phyloP scores from a whole-genome alignment of 208 protist species.

The Crithidia thermophila region DNA sequence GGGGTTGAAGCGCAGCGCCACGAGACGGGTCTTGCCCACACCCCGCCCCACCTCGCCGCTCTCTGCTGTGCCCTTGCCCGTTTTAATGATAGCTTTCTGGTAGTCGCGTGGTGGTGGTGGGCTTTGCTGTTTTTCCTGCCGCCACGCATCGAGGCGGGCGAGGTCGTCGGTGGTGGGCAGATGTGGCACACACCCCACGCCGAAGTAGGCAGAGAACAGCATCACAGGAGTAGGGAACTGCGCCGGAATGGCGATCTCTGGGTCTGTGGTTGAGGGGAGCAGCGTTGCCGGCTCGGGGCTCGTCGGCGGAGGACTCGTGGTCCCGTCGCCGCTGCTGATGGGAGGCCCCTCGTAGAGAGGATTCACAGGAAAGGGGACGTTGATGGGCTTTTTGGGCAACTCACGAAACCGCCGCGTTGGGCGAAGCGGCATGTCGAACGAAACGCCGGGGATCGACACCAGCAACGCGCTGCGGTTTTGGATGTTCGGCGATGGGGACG shows the following conservation, averaged over 20 bases:
- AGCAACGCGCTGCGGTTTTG: conserved; percentile 14
- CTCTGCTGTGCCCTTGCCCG: not conserved
- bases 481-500: conserved; percentile 8
- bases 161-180: conserved; percentile 38
- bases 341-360: conserved; percentile 45
- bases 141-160: conserved; percentile 14
- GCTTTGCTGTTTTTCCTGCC: conserved; percentile 3
- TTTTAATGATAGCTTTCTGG: conserved; percentile 11
- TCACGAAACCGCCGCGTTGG: conserved; percentile 36
- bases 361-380: conserved; percentile 50
- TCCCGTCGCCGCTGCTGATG: not conserved
- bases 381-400: conserved; percentile 47
- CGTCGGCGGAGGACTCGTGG: not conserved
- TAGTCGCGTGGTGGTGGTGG: not conserved
- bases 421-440: conserved; percentile 16
- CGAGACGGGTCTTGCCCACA: conserved; percentile 1
- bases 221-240: conserved; percentile 67
- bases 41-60: not conserved
- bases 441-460: conserved; percentile 34
- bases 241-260: conserved; percentile 24
- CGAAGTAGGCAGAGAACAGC: conserved; percentile 53
- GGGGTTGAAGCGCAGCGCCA: conserved; percentile 6
- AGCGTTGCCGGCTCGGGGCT: conserved; percentile 1
- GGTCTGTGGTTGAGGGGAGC: not conserved
- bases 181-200: conserved; percentile 55